These are phyloP conservation scores for Thermothielavioides terrestris DNA, from an alignment of 495 filamentous ascomycete genomes.

Conservation along the genomic window DNA sequence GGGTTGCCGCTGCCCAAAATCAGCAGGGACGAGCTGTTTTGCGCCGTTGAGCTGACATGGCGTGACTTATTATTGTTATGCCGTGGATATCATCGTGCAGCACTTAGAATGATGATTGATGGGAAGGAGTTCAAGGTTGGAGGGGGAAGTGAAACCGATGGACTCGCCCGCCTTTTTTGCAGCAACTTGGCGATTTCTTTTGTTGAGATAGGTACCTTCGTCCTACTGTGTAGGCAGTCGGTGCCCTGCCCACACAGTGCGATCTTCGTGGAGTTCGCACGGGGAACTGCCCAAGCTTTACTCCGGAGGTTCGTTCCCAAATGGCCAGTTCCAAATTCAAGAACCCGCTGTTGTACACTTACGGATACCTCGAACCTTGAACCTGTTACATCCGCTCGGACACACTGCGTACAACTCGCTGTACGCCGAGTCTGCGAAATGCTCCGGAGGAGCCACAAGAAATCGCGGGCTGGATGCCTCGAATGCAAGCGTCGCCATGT, in stretches of 20 bases:
- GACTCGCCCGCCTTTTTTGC: not conserved
- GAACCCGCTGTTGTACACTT: no score
- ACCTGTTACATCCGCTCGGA: not conserved
- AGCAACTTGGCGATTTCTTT: not conserved
- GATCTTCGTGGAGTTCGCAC: no score
- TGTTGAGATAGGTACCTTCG: no score
- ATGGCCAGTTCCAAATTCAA: no score
- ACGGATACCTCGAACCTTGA: no score
- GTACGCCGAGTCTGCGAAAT: slow-evolving; percentile 5
- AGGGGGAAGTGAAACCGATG: not conserved
- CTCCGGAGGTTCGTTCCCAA: no score
- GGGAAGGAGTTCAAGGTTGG: not conserved
- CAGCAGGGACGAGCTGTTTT: no score
- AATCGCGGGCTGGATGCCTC: slow-evolving; percentile 28
- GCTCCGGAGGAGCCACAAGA: slow-evolving; percentile 34
- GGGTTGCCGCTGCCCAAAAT: slow-evolving; percentile 18
- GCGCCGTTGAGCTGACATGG: no score
- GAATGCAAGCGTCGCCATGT: slow-evolving; percentile 36
- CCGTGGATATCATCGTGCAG: slow-evolving; percentile 44
- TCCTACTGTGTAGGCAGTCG: no score
- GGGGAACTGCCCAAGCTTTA: no score
- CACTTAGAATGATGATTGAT: slow-evolving; percentile 20
- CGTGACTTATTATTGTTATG: no score
- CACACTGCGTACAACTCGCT: not conserved
- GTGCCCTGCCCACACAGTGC: slow-evolving; percentile 1